These are phyloP conservation scores for Venturia carpophila DNA, from an alignment of 2,329 filamentous ascomycete genomes.

Conservation along the genomic window DNA sequence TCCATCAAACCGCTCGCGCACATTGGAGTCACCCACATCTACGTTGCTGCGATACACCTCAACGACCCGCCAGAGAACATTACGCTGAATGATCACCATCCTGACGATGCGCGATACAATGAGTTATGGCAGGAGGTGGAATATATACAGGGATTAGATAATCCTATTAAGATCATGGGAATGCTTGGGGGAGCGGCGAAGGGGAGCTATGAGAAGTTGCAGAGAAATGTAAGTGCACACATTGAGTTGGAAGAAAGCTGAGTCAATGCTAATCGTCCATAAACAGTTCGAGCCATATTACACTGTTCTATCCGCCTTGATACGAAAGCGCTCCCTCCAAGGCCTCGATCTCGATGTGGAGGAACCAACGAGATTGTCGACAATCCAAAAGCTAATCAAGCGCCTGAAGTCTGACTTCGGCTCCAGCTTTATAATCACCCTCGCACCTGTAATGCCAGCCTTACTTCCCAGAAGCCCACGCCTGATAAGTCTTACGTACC, in stretches of 20 bases:
- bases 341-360: constrained; percentile 46
- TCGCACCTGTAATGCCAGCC: constrained; percentile 75
- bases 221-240: constrained; percentile 39
- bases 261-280: neutral
- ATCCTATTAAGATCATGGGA: constrained; percentile 70
- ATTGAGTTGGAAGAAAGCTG: neutral
- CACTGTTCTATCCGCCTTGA: constrained; percentile 55
- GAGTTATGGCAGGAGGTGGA: constrained; percentile 73
- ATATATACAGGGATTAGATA: constrained; percentile 52
- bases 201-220: constrained; percentile 58
- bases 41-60: constrained; percentile 79
- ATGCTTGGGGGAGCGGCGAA: constrained; percentile 82
- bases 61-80: constrained; percentile 59
- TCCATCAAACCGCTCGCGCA: constrained; percentile 55
- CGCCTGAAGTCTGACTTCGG: constrained; percentile 57
- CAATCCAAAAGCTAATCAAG: constrained; percentile 47
- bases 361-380: constrained; percentile 61
- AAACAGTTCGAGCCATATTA: constrained; percentile 66
- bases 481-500: constrained; percentile 26
- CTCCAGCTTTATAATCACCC: constrained; percentile 62
- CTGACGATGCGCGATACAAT: constrained; percentile 57
- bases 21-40: constrained; percentile 68
- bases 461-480: constrained; percentile 26
- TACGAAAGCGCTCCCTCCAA: constrained; percentile 46
- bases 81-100: constrained; percentile 72